Evolutionary conservation across 1,284 basidiomycete genomes (phyloP).

Genomic region (Meripilus lineatus): DNA sequence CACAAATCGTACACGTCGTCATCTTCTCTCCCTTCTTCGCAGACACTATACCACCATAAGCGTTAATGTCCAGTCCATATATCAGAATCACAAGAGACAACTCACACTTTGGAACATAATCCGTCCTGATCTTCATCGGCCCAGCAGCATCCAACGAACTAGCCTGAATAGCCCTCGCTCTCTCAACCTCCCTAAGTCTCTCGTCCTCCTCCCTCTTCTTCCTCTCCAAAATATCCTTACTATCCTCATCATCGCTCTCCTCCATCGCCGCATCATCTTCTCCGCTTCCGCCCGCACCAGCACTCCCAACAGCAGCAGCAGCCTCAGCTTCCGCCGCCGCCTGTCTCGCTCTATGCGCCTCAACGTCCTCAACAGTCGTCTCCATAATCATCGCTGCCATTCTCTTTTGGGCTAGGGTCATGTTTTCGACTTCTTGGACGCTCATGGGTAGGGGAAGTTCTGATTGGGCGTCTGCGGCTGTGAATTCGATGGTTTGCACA

Average conservation of each 20-base stretch:
- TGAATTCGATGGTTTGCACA: slow-evolving; percentile 98
- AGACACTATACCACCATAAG: slow-evolving; percentile 50
- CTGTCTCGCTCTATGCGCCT: slow-evolving; percentile 73
- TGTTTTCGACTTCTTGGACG: slow-evolving; percentile 91
- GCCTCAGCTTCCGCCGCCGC: slow-evolving; percentile 75
- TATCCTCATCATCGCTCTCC: slow-evolving; percentile 70
- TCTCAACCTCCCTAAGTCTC: slow-evolving; percentile 68
- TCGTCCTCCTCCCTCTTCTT: slow-evolving; percentile 75
- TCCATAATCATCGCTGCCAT: slow-evolving; percentile 99
- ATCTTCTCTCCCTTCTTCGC: slow-evolving; percentile 64
- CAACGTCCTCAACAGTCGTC: slow-evolving; percentile 79
- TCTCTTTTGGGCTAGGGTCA: slow-evolving; percentile 95
- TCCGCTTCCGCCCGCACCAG: slow-evolving; percentile 41
- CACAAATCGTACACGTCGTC: slow-evolving; percentile 90
- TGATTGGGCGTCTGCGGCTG: slow-evolving; percentile 84
- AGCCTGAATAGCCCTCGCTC: slow-evolving; percentile 75
- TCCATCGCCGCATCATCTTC: slow-evolving; percentile 70
- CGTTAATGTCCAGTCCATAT: slow-evolving; percentile 13
- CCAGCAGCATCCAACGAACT: slow-evolving; percentile 69
- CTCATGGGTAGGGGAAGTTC: slow-evolving; percentile 95
- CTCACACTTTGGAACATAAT: slow-evolving; percentile 93
- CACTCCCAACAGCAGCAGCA: slow-evolving; percentile 61
- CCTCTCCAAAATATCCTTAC: slow-evolving; percentile 55
- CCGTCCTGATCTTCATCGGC: slow-evolving; percentile 95
- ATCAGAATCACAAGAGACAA: slow-evolving; percentile 1